Percentiles rank a stretch among this genome's conserved stretches.
Conservation (phyloP, 805 yeast species). For the Komagataella phaffii region DNA sequence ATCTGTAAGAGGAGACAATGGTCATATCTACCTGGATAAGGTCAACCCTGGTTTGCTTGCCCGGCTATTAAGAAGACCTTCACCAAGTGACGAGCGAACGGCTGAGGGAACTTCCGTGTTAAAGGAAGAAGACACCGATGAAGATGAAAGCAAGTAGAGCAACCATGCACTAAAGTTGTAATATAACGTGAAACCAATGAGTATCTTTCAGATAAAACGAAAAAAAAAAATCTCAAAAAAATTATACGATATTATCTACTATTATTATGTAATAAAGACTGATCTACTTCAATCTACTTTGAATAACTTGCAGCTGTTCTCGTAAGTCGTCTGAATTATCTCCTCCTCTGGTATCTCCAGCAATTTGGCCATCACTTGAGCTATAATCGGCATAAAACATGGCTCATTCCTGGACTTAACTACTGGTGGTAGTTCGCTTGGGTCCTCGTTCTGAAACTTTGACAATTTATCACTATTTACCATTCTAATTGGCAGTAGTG, state of each 20-base stretch:
- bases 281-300: slow-evolving; percentile 6
- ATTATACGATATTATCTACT: slow-evolving; percentile 1
- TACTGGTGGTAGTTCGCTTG: slow-evolving; percentile 26
- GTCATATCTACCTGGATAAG: not conserved
- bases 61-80: not conserved
- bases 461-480: slow-evolving; percentile 43
- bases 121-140: not conserved
- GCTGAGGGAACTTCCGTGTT: not conserved
- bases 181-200: not conserved
- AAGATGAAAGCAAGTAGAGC: not conserved
- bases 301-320: slow-evolving; percentile 36
- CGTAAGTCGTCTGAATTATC: slow-evolving; percentile 36
- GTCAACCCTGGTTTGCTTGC: not conserved
- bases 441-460: slow-evolving; percentile 15
- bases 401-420: slow-evolving; percentile 90
- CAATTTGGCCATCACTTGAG: slow-evolving; percentile 47
- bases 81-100: not conserved
- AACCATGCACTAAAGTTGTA: not conserved
- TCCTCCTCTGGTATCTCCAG: slow-evolving; percentile 25
- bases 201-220: not conserved
- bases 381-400: slow-evolving; percentile 70
- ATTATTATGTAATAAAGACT: not conserved
- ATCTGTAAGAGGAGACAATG: not conserved
- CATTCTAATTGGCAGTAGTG: slow-evolving; percentile 44
- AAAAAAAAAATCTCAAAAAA: not conserved